These are phyloP conservation scores for Trichoderma atrobrunneum DNA, from an alignment of 2,329 filamentous ascomycete genomes.

Conservation along the genomic window DNA sequence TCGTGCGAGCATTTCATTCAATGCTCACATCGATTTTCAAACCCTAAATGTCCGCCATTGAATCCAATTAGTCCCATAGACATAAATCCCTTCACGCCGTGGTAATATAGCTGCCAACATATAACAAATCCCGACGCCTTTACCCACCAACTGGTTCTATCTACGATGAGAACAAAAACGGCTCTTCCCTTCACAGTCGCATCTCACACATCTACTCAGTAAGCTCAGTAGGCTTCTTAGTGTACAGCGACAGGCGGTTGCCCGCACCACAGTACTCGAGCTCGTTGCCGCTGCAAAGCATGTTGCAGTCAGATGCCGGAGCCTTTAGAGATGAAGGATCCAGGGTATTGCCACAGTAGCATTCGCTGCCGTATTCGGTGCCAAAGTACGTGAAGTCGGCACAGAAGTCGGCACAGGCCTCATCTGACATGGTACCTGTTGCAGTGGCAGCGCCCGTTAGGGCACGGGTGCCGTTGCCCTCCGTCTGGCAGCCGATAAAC, in stretches of 20 bases:
- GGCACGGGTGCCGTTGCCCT: slow-evolving; percentile 35
- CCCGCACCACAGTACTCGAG: slow-evolving; percentile 41
- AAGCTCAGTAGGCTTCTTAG: slow-evolving; percentile 22
- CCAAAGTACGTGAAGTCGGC: slow-evolving; percentile 34
- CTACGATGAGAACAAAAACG: neutral
- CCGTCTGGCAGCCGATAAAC: slow-evolving; percentile 38
- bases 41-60: neutral
- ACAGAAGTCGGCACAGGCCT: slow-evolving; percentile 34
- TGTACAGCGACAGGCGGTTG: slow-evolving; percentile 38
- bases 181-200: neutral
- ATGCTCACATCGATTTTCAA: neutral
- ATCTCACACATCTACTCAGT: neutral
- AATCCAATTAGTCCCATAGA: slow-evolving; percentile 2
- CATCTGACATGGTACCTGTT: slow-evolving; percentile 34
- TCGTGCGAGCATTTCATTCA: neutral
- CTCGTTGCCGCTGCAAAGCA: slow-evolving; percentile 40
- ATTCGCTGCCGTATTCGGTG: slow-evolving; percentile 39
- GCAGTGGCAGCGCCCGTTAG: slow-evolving; percentile 28
- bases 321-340: slow-evolving; percentile 30
- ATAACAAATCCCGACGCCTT: neutral
- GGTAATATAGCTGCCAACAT: neutral
- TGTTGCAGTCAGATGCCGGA: slow-evolving; percentile 36
- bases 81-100: neutral
- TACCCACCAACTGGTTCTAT: neutral
- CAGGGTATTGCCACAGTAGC: slow-evolving; percentile 37